A percentile compares a stretch with the other conserved stretches of the same genome.
These are phyloP conservation scores for Oenanthe javanica DNA, from an alignment of 140 eudicot species.

Conservation along the genomic window DNA sequence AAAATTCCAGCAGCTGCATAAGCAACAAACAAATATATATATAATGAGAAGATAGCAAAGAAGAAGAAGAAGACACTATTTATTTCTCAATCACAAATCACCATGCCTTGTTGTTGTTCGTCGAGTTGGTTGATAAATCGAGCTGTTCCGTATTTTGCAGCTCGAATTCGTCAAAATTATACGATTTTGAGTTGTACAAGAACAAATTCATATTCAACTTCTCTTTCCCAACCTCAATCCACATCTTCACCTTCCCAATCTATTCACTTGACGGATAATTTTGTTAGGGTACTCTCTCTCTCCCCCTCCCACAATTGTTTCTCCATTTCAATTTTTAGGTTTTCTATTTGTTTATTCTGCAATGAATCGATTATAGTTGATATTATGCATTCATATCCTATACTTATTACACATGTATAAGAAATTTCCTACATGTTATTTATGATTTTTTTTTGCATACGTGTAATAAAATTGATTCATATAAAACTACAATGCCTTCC, in stretches of 20 bases:
- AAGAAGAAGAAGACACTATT: not conserved
- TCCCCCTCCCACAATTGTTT: no score
- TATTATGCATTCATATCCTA: not conserved
- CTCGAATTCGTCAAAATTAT: constrained; percentile 49
- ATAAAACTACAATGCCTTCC: not conserved
- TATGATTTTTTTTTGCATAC: not conserved
- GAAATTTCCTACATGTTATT: no score
- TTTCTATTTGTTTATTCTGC: no score
- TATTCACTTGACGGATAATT: constrained; percentile 55
- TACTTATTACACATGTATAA: not conserved
- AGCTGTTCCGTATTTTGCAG: constrained; percentile 36
- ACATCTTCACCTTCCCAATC: constrained; percentile 15
- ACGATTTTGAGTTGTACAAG: constrained; percentile 27
- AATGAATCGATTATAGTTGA: no score
- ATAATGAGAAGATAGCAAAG: not conserved
- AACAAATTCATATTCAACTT: constrained; percentile 23
- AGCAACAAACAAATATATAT: not conserved
- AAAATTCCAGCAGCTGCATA: not conserved
- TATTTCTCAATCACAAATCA: not conserved
- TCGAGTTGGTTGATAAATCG: constrained; percentile 49
- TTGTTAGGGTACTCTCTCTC: constrained; percentile 42
- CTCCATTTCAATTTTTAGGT: no score
- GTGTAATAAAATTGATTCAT: no score
- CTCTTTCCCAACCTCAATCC: constrained; percentile 32
- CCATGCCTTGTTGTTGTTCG: constrained; percentile 14